Evolutionary conservation across 2,329 filamentous ascomycete genomes (phyloP).

Genomic region (Akanthomyces dipterigenus): DNA sequence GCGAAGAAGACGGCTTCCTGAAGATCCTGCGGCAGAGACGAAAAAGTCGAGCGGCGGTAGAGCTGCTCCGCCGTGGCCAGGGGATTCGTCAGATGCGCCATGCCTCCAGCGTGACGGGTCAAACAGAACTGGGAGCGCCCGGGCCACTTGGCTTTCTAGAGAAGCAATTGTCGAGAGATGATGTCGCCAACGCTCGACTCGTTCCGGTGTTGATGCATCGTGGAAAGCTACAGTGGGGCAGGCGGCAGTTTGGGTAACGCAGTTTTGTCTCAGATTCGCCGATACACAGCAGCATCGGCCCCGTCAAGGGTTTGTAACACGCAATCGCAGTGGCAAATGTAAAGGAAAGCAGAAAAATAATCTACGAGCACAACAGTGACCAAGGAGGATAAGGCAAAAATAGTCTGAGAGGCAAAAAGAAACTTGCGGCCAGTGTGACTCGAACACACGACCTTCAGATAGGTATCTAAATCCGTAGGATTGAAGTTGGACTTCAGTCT

Average conservation of each 20-base stretch:
- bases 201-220: neutral
- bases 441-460: slow-evolving; percentile 25
- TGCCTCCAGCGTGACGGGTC: slow-evolving; percentile 19
- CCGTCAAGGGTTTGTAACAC: too few relatives aligned
- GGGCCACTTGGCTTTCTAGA: neutral
- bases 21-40: slow-evolving; percentile 58
- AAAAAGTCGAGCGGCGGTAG: slow-evolving; percentile 45
- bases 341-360: neutral
- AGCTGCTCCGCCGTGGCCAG: slow-evolving; percentile 68
- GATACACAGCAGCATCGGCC: neutral
- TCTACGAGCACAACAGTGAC: too few relatives aligned
- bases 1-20: slow-evolving; percentile 67
- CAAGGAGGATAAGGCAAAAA: neutral
- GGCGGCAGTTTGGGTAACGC: neutral
- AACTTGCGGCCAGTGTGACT: slow-evolving; percentile 23
- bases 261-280: neutral
- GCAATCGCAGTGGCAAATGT: too few relatives aligned
- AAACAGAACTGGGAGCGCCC: neutral
- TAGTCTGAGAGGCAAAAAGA: slow-evolving; percentile 7
- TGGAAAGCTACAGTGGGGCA: slow-evolving; percentile 6
- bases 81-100: slow-evolving; percentile 62
- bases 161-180: neutral
- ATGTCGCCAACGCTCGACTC: neutral
- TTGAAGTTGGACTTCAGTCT: slow-evolving; percentile 24
- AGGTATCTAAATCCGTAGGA: slow-evolving; percentile 20